Base-by-base conservation (phyloP, 345 rosid genomes). In the Eucalyptus decipiens region DNA sequence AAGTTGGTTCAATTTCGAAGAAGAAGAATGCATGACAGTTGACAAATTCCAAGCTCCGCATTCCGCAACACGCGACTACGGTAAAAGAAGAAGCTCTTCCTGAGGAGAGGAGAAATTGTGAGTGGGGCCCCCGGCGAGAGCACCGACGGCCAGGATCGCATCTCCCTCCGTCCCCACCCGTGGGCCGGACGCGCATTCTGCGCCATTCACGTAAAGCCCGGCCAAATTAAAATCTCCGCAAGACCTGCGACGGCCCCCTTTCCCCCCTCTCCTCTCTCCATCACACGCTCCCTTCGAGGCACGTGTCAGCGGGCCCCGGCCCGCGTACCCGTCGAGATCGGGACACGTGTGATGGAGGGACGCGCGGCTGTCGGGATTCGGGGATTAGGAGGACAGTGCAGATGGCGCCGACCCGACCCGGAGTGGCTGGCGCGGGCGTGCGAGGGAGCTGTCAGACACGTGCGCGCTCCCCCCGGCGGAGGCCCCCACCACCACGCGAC, bases 381-480 rank as follows among this genome's bases (percentile, higher is more conserved):
- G 90, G 93, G 93, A 92, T 91, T 92, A 90, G 89, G 88, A 90
- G 89, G 91, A 81, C 89, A 8, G 69, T 12, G 16, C 65, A 45
- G 50, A 80, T 32, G 49, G 81, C 87, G 51, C 62, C 80, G 88
- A 51, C n/a, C 80, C 76, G 62, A 56, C 62, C 69, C 69, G 69
- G n/a, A 9, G 67, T 42, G 56, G 86, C 62, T 80, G 58, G n/a
- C 47, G 76, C 72, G 83, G 81, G 90, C 90, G 94, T 67, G 95
- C 90, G 91, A 90, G 90, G 88, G 88, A 91, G 94, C 94, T 93
- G 92, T 94, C 94, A 90, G 92, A 92, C 93, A 94, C 96, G 91
- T 92, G 94, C 83, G 83, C 26, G 6, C 83, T 76, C 47, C 83
- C 80, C 42, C 83, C 17, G 45, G 47, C 47, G 47, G 40, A 2